Evolutionary conservation across 176 grass and related monocot species (phyloP).

Genomic region (Canna indica): DNA sequence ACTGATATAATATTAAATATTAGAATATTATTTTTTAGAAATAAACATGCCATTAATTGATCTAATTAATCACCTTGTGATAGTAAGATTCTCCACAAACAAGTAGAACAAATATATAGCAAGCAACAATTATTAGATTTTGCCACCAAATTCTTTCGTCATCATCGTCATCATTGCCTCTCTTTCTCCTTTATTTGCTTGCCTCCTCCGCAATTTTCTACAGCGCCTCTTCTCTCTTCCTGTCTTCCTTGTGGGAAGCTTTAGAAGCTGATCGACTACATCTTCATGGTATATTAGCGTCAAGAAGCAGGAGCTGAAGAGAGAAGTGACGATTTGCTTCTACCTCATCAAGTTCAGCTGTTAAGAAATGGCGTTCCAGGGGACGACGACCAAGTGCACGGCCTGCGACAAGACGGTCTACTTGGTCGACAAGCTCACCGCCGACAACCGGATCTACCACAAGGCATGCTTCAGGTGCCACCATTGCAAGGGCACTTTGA

Average conservation of each 20-base stretch:
- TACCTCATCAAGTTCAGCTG: too few relatives aligned
- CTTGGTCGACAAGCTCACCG: constrained; percentile 96
- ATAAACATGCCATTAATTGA: too few relatives aligned
- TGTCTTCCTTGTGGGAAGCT: too few relatives aligned
- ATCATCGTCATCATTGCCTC: constrained; percentile 23
- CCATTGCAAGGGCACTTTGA: constrained; percentile 96
- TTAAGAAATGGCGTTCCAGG: constrained; percentile 41
- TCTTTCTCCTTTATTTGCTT: neutral
- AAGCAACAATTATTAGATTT: constrained; percentile 24
- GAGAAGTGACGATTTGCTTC: too few relatives aligned
- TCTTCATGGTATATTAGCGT: too few relatives aligned
- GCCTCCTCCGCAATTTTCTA: neutral
- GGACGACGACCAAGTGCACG: constrained; percentile 84
- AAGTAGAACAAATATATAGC: neutral
- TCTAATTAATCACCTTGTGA: too few relatives aligned
- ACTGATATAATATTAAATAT: too few relatives aligned
- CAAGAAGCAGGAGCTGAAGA: neutral
- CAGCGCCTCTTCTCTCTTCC: neutral
- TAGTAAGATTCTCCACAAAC: too few relatives aligned
- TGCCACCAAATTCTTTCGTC: constrained; percentile 11
- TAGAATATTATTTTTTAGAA: too few relatives aligned
- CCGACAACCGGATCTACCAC: constrained; percentile 93
- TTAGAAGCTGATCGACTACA: too few relatives aligned
- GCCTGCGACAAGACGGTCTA: constrained; percentile 96
- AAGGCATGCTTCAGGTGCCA: constrained; percentile 98